Conservation (phyloP, 2,329 filamentous ascomycete species). For the Sphaerulina vaccinii region DNA sequence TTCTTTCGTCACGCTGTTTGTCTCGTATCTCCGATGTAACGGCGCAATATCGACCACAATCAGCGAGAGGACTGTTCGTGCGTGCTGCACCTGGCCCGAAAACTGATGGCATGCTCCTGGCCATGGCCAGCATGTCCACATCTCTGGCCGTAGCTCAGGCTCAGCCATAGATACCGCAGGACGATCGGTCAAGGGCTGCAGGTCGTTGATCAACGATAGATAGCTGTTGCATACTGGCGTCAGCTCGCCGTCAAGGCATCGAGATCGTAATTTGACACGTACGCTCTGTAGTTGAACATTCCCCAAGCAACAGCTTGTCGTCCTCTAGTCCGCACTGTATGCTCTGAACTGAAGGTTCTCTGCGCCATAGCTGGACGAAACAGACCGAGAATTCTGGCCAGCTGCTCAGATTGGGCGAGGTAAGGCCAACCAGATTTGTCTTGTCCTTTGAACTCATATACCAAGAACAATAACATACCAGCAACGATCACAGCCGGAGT, state of each 20-base stretch:
- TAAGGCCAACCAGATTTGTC: slow-evolving; percentile 6
- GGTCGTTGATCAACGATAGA: slow-evolving; percentile 1
- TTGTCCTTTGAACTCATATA: not conserved
- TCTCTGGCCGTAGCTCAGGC: not conserved
- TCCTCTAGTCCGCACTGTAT: not conserved
- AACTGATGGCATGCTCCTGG: not conserved
- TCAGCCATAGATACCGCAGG: not conserved
- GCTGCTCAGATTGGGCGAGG: not conserved
- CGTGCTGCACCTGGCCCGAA: not conserved
- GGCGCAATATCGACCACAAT: slow-evolving; percentile 1
- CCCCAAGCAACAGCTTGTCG: slow-evolving; percentile 1
- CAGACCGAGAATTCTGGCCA: not conserved
- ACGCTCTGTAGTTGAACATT: slow-evolving; percentile 1
- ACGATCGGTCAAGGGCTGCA: not conserved
- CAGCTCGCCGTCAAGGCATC: not conserved
- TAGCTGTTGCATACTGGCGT: not conserved
- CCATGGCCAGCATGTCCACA: not conserved
- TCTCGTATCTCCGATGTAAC: slow-evolving; percentile 1
- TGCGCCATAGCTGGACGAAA: slow-evolving; percentile 3
- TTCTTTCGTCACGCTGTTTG: not conserved
- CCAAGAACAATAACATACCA: not conserved
- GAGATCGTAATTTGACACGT: not conserved
- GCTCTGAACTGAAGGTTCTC: not conserved
- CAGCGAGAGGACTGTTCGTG: not conserved
- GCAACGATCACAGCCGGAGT: not conserved